phyloP scores from a whole-genome alignment of 2,329 filamentous ascomycete genomes.

The Xylariomycetidae sp. region DNA sequence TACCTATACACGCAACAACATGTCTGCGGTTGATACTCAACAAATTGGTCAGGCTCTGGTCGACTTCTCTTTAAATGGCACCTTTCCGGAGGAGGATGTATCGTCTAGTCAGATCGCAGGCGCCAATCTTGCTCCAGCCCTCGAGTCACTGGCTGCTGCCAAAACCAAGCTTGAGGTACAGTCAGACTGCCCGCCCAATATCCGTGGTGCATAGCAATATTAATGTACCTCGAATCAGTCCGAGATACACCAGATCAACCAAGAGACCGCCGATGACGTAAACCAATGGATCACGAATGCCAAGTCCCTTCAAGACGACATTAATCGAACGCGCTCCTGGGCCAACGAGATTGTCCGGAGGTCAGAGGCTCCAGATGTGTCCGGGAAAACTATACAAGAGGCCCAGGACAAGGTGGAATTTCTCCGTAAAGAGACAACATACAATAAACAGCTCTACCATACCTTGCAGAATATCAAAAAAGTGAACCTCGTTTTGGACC shows the following conservation, averaged over 20 bases:
- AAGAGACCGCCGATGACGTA: constrained; percentile 72
- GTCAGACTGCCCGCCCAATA: no score
- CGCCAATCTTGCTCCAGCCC: constrained; percentile 34
- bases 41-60: constrained; percentile 57
- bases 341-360: constrained; percentile 77
- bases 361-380: constrained; percentile 59
- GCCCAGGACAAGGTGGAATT: constrained; percentile 53
- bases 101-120: constrained; percentile 32
- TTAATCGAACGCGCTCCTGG: constrained; percentile 71
- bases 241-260: constrained; percentile 72
- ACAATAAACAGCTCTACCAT: constrained; percentile 51
- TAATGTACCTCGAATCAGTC: constrained; percentile 36
- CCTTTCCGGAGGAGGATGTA: constrained; percentile 44
- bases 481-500: constrained; percentile 57
- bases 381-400: constrained; percentile 47
- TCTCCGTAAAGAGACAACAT: constrained; percentile 52
- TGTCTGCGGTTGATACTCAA: no score
- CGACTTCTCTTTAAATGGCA: constrained; percentile 49
- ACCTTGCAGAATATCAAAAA: constrained; percentile 48
- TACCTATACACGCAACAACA: no score
- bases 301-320: constrained; percentile 78
- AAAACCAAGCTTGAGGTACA: constrained; percentile 41
- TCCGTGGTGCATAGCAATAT: no score
- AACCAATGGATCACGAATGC: constrained; percentile 84
- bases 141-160: constrained; percentile 36